phyloP scores from a whole-genome alignment of 2,329 filamentous ascomycete species.

The Didymella lethalis region DNA sequence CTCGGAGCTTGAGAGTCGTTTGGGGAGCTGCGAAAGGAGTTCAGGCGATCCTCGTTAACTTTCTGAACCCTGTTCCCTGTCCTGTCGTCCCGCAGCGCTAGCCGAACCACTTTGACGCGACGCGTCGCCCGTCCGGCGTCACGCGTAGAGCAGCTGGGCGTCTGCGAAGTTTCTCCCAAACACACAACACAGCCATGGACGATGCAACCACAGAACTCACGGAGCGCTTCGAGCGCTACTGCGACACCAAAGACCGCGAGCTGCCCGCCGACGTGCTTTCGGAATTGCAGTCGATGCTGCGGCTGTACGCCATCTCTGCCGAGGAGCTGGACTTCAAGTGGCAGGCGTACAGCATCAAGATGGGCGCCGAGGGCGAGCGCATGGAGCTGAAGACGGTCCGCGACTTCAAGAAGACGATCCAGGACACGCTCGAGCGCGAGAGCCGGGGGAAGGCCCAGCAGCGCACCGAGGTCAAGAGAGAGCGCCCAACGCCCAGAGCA shows the following conservation, averaged over 20 bases:
- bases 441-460: conserved; percentile 71
- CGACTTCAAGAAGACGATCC: conserved; percentile 84
- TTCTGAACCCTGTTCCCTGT: conserved; percentile 30
- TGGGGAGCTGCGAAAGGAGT: conserved; percentile 12
- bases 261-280: conserved; percentile 79
- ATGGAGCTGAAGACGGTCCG: conserved; percentile 74
- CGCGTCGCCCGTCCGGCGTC: conserved; percentile 30
- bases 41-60: conserved; percentile 22
- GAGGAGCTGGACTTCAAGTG: conserved; percentile 98
- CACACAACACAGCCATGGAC: conserved; percentile 53
- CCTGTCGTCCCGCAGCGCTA: conserved; percentile 22
- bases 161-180: conserved; percentile 8
- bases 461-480: conserved; percentile 67
- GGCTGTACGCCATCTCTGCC: conserved; percentile 78
- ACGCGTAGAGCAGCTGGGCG: not conserved
- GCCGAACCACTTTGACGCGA: conserved; percentile 35
- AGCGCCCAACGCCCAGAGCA: conserved; percentile 66
- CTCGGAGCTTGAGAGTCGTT: not conserved
- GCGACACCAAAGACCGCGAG: conserved; percentile 56
- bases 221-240: conserved; percentile 69
- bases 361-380: conserved; percentile 80
- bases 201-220: conserved; percentile 63
- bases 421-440: conserved; percentile 82
- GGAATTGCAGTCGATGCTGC: conserved; percentile 86
- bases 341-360: conserved; percentile 97